phyloP scores from a whole-genome alignment of 176 grass and related monocot genomes.

The Aegilops sharonensis region DNA sequence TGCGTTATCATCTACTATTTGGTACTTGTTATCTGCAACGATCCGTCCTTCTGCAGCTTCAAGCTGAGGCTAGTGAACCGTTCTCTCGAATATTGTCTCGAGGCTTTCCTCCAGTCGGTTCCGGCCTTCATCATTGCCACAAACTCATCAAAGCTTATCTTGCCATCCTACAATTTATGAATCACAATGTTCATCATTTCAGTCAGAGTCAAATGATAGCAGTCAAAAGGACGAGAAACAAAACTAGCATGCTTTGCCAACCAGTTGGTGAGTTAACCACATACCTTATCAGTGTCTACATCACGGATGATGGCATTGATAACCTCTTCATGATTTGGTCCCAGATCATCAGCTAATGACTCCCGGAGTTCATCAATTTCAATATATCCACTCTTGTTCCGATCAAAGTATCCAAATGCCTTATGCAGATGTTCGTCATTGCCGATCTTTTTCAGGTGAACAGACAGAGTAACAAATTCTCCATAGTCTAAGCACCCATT shows the following conservation, averaged over 20 bases:
- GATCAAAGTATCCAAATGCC: slow-evolving; percentile 89
- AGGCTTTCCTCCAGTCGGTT: slow-evolving; percentile 95
- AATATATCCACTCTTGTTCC: slow-evolving; percentile 76
- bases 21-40: slow-evolving; percentile 57
- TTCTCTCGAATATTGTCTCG: slow-evolving; percentile 83
- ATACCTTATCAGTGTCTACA: slow-evolving; percentile 89
- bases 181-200: neutral
- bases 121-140: slow-evolving; percentile 93
- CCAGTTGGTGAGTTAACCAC: neutral
- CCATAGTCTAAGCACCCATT: slow-evolving; percentile 79
- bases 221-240: neutral
- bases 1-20: slow-evolving; percentile 33
- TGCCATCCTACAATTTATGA: slow-evolving; percentile 50
- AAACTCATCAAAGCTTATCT: slow-evolving; percentile 92
- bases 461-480: slow-evolving; percentile 81
- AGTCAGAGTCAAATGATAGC: neutral
- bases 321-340: slow-evolving; percentile 72
- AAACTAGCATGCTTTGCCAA: slow-evolving; percentile 1
- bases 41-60: slow-evolving; percentile 87
- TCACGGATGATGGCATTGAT: slow-evolving; percentile 87
- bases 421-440: slow-evolving; percentile 83
- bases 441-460: slow-evolving; percentile 76
- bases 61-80: slow-evolving; percentile 80
- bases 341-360: slow-evolving; percentile 72
- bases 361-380: slow-evolving; percentile 74